Base-by-base conservation (phyloP, 2,329 filamentous ascomycete species). In the Trichocomaceae sp. region DNA sequence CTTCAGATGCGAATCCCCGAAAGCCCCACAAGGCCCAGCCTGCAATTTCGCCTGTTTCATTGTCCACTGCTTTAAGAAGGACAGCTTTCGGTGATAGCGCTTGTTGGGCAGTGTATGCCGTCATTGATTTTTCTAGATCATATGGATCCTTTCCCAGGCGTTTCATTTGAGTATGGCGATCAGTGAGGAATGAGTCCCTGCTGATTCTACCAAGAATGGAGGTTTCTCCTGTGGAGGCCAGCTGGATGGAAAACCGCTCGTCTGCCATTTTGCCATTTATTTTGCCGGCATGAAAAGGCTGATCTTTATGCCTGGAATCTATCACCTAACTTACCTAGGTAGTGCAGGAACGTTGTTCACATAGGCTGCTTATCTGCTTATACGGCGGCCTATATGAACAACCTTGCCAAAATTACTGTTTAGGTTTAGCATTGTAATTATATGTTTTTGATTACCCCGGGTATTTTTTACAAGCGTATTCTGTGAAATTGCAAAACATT, bases 81-180 rank as follows among this genome's bases (percentile, higher is more conserved):
- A 49, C 33, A 39, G 8, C 2, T 20, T 2, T 20, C 13, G 47
- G 19, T 13, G 47, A 49, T 39, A 37, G 10, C 13, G 31, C 47
- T 17, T 49, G 31, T 49, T n/a, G 19, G 19, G 31, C 31, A 1
- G 23, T 23, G 22, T 23, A 20, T 39, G 31, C 47, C 10, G 47
- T 3, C 31, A 49, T 49, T 22, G 19, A 39, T 8, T 49, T 23
- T 19, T 39, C 47, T n/a, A n/a, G 47, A n/a, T 49, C 19, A 39
- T 49, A 39, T 19, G 47, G 31, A 26, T 49, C 1, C 26, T 49
- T 37, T 17, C 47, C 31, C 10, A 49, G 31, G n/a, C 47, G n/a
- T 49, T 49, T 39, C 47, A 49, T 49, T 39, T 49, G 47, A 39
- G 47, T 49, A 26, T 39, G 31, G 33, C 31, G 47, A 12, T 49